phyloP scores from a whole-genome alignment of 257 asterid genomes.

The Solanum sejunctum region DNA sequence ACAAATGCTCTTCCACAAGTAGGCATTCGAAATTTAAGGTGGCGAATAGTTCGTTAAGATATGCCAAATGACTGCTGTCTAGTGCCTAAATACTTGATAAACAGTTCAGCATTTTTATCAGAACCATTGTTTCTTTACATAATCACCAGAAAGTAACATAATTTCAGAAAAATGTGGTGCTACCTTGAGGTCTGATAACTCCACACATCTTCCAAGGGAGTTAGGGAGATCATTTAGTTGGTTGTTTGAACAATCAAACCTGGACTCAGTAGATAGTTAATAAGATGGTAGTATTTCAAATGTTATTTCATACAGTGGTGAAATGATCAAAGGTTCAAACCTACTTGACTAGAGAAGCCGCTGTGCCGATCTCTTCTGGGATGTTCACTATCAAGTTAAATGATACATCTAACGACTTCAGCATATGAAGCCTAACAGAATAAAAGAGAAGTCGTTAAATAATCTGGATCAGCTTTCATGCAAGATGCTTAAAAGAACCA shows the following conservation, averaged over 20 bases:
- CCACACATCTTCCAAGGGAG: conserved; percentile 61
- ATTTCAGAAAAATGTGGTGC: not conserved
- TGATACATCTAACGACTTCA: conserved; percentile 70
- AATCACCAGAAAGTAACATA: not conserved
- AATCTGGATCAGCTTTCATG: not conserved
- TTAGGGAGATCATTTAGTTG: conserved; percentile 52
- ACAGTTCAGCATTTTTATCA: not conserved
- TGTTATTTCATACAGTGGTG: not conserved
- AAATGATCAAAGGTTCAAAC: conserved; percentile 9
- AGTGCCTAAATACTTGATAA: not conserved
- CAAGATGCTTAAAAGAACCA: not conserved
- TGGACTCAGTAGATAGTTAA: conserved; percentile 15
- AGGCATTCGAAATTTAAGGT: not conserved
- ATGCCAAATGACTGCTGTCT: not conserved
- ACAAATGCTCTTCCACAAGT: not conserved
- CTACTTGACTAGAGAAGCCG: conserved; percentile 73
- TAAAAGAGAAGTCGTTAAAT: not conserved
- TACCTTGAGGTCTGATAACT: conserved; percentile 80
- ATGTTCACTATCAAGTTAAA: conserved; percentile 47
- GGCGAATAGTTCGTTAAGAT: not conserved
- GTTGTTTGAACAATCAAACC: conserved; percentile 94
- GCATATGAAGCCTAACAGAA: conserved; percentile 58
- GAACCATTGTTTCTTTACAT: not conserved
- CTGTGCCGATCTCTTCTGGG: conserved; percentile 81
- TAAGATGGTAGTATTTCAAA: not conserved